A percentile compares a stretch with the other conserved stretches of the same genome.
Evolutionary conservation across 208 protist genomes (phyloP).

Genomic region (Histomonas meleagridis): DNA sequence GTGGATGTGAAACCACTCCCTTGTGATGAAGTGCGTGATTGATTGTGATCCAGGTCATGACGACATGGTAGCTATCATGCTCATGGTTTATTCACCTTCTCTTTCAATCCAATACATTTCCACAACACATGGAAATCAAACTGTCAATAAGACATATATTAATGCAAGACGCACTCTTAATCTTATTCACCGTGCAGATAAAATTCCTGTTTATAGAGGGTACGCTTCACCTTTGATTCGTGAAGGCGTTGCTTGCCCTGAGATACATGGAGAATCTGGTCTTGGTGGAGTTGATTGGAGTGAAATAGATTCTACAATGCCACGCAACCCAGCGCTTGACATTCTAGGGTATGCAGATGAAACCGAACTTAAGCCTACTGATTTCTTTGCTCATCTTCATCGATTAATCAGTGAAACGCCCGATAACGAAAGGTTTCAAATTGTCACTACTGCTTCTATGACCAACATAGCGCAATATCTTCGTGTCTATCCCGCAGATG

Average conservation of each 20-base stretch:
- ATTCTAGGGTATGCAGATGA: background rate
- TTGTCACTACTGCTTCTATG: background rate
- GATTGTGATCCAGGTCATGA: constrained; percentile 34
- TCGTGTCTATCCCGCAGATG: background rate
- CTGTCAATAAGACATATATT: constrained; percentile 29
- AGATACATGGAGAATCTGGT: constrained; percentile 22
- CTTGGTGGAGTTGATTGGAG: constrained; percentile 26
- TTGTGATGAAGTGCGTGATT: background rate
- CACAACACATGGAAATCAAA: constrained; percentile 33
- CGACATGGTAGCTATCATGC: background rate
- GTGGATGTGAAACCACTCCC: no score
- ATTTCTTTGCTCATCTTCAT: constrained; percentile 4
- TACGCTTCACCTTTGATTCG: background rate
- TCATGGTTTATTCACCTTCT: background rate
- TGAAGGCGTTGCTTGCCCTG: constrained; percentile 9
- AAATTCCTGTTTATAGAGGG: constrained; percentile 20
- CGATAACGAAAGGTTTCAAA: background rate
- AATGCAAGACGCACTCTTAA: constrained; percentile 3
- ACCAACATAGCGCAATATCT: constrained; percentile 25
- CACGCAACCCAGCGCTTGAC: background rate
- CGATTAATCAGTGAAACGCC: background rate
- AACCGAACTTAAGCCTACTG: background rate
- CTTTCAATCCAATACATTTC: constrained; percentile 1
- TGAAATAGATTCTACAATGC: constrained; percentile 18
- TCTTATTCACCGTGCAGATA: background rate